A percentile compares a stretch with the other conserved stretches of the same genome.
Evolutionary conservation across 2,329 filamentous ascomycete species (phyloP).

Genomic region (Dryadomyces sulphureus): DNA sequence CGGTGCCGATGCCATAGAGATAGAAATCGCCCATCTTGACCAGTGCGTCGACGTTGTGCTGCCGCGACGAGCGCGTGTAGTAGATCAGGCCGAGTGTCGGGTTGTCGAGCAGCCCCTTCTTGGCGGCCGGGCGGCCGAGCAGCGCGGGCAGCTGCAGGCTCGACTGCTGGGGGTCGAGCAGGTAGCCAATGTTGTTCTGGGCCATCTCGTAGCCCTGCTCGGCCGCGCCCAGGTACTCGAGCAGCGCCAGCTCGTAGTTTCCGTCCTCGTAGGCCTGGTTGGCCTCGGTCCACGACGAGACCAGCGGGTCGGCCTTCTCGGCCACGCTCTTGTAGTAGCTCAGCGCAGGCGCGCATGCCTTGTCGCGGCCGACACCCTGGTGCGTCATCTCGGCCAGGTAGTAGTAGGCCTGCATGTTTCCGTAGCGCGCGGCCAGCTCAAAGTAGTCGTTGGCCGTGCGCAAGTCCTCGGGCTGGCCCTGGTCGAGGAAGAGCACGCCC

Average conservation of each 20-base stretch:
- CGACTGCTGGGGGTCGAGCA: constrained; percentile 62
- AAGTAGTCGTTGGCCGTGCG: constrained; percentile 71
- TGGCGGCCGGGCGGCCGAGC: constrained; percentile 18
- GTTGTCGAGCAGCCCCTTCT: constrained; percentile 29
- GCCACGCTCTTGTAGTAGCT: constrained; percentile 72
- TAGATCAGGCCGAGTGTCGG: constrained; percentile 64
- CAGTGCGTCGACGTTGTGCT: constrained; percentile 82
- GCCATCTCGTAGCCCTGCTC: constrained; percentile 85
- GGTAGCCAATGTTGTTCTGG: constrained; percentile 78
- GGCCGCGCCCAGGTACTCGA: constrained; percentile 73
- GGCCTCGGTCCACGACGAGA: constrained; percentile 69
- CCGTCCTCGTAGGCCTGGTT: constrained; percentile 70
- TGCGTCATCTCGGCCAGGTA: constrained; percentile 81
- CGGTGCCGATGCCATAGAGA: constrained; percentile 62
- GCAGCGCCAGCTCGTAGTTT: constrained; percentile 64
- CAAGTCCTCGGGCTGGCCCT: constrained; percentile 57
- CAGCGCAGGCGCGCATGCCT: constrained; percentile 61
- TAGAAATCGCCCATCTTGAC: constrained; percentile 99
- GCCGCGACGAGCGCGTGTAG: constrained; percentile 88
- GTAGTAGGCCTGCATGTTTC: constrained; percentile 79
- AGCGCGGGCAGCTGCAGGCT: constrained; percentile 40
- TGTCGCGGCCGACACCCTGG: constrained; percentile 65
- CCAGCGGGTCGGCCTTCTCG: constrained; percentile 55
- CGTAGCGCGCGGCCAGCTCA: constrained; percentile 68
- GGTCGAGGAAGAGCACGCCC: constrained; percentile 73